A percentile compares a stretch with the other conserved stretches of the same genome.
Evolutionary conservation across 2,329 filamentous ascomycete species (phyloP).

Genomic region (Fusarium sp.): DNA sequence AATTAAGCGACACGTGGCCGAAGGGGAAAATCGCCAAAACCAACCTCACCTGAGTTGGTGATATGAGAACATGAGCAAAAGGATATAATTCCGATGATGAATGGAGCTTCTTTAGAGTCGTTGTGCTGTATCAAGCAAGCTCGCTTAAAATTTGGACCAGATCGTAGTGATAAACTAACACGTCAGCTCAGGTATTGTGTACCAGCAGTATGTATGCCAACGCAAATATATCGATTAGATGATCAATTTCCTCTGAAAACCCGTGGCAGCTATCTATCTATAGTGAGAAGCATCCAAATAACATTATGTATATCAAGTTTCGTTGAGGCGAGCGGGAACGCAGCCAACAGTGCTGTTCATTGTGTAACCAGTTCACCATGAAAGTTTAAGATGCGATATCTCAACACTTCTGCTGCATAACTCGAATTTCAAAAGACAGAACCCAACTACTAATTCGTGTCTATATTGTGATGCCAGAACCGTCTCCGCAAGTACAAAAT

Average conservation of each 20-base stretch:
- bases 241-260: not conserved
- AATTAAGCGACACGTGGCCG: not conserved
- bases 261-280: not conserved
- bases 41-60: not conserved
- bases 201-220: not conserved
- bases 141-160: not conserved
- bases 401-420: not conserved
- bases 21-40: not conserved
- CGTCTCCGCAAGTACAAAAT: not conserved
- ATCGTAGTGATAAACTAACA: not conserved
- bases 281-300: not conserved
- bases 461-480: not conserved
- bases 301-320: not conserved
- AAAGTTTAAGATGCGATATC: not conserved
- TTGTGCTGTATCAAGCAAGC: not conserved
- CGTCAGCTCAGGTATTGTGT: not conserved
- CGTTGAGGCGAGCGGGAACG: not conserved
- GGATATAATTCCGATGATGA: not conserved
- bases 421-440: not conserved
- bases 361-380: not conserved
- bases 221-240: not conserved
- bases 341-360: not conserved
- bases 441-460: not conserved
- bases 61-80: not conserved
- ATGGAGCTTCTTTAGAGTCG: not conserved